Conservation (phyloP, 2,329 filamentous ascomycete genomes). For the Chaetomiaceae sp. region DNA sequence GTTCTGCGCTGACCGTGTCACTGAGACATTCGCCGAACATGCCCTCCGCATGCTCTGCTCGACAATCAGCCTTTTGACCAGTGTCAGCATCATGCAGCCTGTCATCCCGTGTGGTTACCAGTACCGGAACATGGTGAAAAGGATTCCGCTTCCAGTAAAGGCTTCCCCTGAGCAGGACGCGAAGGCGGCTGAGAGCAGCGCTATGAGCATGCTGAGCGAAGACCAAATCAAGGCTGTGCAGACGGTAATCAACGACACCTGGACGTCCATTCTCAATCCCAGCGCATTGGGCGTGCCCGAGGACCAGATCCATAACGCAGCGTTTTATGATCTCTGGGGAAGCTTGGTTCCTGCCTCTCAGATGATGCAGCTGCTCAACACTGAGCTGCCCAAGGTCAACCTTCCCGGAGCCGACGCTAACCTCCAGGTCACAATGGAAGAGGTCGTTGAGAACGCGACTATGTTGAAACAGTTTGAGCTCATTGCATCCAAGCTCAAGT, state of each 20-base stretch:
- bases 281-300: slow-evolving; percentile 37
- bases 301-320: slow-evolving; percentile 40
- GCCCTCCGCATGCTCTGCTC: slow-evolving; percentile 44
- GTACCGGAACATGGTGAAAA: slow-evolving; percentile 36
- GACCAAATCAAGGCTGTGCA: slow-evolving; percentile 41
- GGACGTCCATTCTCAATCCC: slow-evolving; percentile 43
- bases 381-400: slow-evolving; percentile 36
- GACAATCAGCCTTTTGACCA: slow-evolving; percentile 44
- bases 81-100: slow-evolving; percentile 43
- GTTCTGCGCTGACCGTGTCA: slow-evolving; percentile 44
- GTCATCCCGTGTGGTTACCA: slow-evolving; percentile 42
- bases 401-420: slow-evolving; percentile 36
- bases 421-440: slow-evolving; percentile 42
- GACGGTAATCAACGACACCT: slow-evolving; percentile 39
- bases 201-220: slow-evolving; percentile 33
- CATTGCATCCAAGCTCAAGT: slow-evolving; percentile 29
- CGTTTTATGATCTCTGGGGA: slow-evolving; percentile 50
- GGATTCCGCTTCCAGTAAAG: slow-evolving; percentile 39
- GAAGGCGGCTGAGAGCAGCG: slow-evolving; percentile 18
- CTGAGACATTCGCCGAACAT: slow-evolving; percentile 39
- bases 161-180: slow-evolving; percentile 11
- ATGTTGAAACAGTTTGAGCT: slow-evolving; percentile 48
- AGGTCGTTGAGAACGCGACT: slow-evolving; percentile 48
- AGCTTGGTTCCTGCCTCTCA: slow-evolving; percentile 46
- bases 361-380: slow-evolving; percentile 43